A percentile compares a stretch with the other conserved stretches of the same genome.
Conservation (phyloP, 139 green algal species). For the Ettlia oleoabundans region DNA sequence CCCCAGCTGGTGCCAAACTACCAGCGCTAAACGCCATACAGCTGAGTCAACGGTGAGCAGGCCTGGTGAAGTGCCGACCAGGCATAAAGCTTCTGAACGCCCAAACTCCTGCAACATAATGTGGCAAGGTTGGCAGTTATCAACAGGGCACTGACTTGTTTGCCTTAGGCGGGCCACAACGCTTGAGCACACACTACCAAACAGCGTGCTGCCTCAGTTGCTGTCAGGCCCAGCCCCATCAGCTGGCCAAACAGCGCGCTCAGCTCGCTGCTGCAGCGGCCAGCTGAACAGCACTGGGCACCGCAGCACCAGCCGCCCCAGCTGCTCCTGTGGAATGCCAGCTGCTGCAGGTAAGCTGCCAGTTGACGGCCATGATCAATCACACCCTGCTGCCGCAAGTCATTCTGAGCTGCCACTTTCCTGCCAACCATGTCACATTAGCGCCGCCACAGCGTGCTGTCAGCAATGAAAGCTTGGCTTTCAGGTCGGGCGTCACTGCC, state of each 20-base stretch:
- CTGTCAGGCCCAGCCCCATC: background rate
- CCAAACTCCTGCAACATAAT: background rate
- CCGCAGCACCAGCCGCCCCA: background rate
- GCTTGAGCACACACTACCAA: too few species aligned
- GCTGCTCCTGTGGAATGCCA: background rate
- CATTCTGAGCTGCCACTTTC: background rate
- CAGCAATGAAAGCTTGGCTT: background rate
- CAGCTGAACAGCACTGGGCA: slow-evolving; percentile 4
- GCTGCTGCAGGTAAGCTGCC: background rate
- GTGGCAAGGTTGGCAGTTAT: background rate
- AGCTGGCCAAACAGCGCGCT: slow-evolving; percentile 17
- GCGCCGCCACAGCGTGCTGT: background rate
- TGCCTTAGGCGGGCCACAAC: background rate
- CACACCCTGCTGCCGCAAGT: background rate
- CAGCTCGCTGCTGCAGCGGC: background rate
- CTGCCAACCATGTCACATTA: background rate
- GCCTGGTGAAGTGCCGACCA: background rate
- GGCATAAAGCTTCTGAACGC: background rate
- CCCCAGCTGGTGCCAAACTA: background rate
- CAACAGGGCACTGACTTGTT: background rate
- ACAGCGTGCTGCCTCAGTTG: background rate
- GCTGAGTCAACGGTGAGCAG: background rate
- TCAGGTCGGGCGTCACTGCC: background rate
- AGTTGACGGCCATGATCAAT: background rate
- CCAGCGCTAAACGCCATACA: background rate